A percentile compares a stretch with the other conserved stretches of the same genome.
Evolutionary conservation across 176 grass and related monocot species (phyloP).

Genomic region (Raddia guianensis): DNA sequence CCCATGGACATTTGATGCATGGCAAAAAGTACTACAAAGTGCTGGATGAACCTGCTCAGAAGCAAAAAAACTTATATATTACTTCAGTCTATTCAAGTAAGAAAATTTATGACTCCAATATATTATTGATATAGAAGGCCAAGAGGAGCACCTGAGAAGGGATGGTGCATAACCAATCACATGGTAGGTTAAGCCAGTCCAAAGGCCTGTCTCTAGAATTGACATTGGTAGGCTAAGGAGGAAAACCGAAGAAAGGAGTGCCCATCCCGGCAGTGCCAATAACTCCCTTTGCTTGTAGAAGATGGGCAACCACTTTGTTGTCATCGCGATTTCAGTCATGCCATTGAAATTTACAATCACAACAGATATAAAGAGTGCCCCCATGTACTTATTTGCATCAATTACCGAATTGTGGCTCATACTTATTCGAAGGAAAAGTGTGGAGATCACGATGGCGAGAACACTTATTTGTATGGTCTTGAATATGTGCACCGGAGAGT

Average conservation of each 20-base stretch:
- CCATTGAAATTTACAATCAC: slow-evolving; percentile 71
- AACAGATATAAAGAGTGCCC: slow-evolving; percentile 58
- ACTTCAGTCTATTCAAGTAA: background rate
- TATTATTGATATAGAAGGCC: background rate
- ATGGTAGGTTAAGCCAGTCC: slow-evolving; percentile 76
- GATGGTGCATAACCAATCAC: slow-evolving; percentile 78
- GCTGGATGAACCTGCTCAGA: slow-evolving; percentile 57
- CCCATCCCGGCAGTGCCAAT: slow-evolving; percentile 70
- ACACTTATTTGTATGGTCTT: slow-evolving; percentile 61
- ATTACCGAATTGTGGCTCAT: slow-evolving; percentile 55
- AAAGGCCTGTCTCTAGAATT: slow-evolving; percentile 71
- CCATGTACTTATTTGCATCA: slow-evolving; percentile 71
- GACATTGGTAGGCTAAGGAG: slow-evolving; percentile 71
- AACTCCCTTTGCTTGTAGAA: slow-evolving; percentile 89
- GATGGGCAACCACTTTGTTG: slow-evolving; percentile 70
- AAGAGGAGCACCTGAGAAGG: slow-evolving; percentile 51
- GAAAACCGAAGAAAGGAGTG: slow-evolving; percentile 66
- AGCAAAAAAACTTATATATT: background rate
- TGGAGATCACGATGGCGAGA: slow-evolving; percentile 67
- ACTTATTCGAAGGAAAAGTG: slow-evolving; percentile 65
- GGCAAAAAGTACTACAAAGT: slow-evolving; percentile 63
- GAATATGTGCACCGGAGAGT: slow-evolving; percentile 71
- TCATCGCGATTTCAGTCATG: slow-evolving; percentile 84
- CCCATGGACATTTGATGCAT: slow-evolving; percentile 88
- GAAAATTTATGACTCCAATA: background rate